Evolutionary conservation across 2,329 filamentous ascomycete species (phyloP).

Genomic region (Aspergillus costaricaensis): DNA sequence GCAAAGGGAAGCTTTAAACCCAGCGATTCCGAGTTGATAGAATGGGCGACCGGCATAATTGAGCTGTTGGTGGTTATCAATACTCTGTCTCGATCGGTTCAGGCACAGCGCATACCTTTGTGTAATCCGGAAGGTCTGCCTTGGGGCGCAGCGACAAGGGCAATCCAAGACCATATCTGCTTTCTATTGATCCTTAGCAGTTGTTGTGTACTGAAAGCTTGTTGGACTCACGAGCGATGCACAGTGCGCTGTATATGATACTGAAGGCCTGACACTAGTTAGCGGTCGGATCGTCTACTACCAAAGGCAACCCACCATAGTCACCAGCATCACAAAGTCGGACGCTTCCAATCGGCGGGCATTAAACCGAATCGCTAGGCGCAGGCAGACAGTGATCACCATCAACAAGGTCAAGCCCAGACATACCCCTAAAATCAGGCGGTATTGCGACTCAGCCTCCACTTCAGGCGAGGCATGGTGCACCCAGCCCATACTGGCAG

Average conservation of each 20-base stretch:
- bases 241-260: conserved; percentile 53
- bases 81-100: background rate
- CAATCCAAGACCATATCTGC: conserved; percentile 56
- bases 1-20: conserved; percentile 58
- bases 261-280: conserved; percentile 44
- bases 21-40: conserved; percentile 58
- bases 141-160: conserved; percentile 48
- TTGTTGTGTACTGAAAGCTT: background rate
- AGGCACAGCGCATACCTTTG: conserved; percentile 28
- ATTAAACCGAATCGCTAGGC: conserved; percentile 47
- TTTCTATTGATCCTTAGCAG: conserved; percentile 44
- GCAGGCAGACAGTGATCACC: conserved; percentile 42
- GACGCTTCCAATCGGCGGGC: conserved; percentile 51
- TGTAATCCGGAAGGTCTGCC: conserved; percentile 50
- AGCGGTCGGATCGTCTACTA: conserved; percentile 23
- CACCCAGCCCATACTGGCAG: conserved; percentile 53
- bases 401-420: conserved; percentile 50
- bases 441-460: conserved; percentile 52
- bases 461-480: conserved; percentile 52
- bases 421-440: conserved; percentile 53
- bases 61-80: conserved; percentile 30
- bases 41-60: conserved; percentile 58
- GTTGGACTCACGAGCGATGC: conserved; percentile 50
- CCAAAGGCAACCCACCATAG: conserved; percentile 31
- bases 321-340: conserved; percentile 47